Percentiles rank a stretch among this genome's conserved stretches.
phyloP scores from a whole-genome alignment of 2,329 filamentous ascomycete species.

The Triangularia setosa region DNA sequence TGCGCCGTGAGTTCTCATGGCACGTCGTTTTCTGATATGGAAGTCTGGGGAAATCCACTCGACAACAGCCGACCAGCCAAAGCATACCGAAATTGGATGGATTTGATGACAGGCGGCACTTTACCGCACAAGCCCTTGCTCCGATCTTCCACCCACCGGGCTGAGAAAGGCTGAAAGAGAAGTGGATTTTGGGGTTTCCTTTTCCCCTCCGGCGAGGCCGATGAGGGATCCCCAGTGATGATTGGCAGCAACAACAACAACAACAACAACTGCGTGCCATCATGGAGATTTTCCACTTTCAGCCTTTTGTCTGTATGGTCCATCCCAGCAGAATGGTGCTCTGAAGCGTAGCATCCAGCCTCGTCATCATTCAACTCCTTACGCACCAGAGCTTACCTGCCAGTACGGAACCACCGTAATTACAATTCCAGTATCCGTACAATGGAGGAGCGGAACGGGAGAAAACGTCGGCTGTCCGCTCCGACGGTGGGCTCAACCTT shows the following conservation, averaged over 20 bases:
- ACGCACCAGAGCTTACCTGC: background rate
- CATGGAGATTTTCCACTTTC: background rate
- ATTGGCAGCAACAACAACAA: background rate
- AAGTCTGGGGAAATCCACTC: background rate
- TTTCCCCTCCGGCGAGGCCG: conserved; percentile 3
- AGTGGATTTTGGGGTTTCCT: conserved; percentile 2
- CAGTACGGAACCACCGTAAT: background rate
- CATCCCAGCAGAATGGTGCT: background rate
- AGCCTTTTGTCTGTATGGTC: background rate
- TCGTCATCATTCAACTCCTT: background rate
- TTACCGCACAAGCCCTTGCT: conserved; percentile 1
- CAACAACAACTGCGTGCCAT: background rate
- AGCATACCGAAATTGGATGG: conserved; percentile 2
- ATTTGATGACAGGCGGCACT: conserved; percentile 1
- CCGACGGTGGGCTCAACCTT: conserved; percentile 5
- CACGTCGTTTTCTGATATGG: background rate
- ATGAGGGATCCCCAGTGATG: background rate
- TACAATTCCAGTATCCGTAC: background rate
- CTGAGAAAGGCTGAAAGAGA: conserved; percentile 3
- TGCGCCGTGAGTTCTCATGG: background rate
- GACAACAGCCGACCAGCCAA: background rate
- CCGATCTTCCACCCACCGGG: conserved; percentile 1
- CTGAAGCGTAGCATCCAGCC: background rate
- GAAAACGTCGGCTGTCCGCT: conserved; percentile 8
- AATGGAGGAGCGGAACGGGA: conserved; percentile 6